phyloP scores from a whole-genome alignment of 805 yeast genomes.

The Priceomyces medius region DNA sequence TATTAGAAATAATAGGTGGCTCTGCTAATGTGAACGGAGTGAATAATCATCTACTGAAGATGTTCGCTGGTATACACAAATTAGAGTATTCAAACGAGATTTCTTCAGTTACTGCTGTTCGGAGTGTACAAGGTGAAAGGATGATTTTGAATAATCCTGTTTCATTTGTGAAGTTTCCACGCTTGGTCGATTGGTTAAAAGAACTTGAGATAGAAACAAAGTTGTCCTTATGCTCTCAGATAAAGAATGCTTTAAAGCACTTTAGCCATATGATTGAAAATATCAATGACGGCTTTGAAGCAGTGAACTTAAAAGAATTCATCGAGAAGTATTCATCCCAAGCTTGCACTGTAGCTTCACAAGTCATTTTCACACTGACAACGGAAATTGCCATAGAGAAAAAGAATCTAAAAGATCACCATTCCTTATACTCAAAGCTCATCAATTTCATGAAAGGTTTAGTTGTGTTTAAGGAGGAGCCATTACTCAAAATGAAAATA shows the following conservation, averaged over 20 bases:
- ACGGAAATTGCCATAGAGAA: conserved; percentile 31
- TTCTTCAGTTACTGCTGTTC: conserved; percentile 43
- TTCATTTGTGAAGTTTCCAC: conserved; percentile 36
- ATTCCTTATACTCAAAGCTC: conserved; percentile 3
- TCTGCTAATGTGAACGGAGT: conserved; percentile 45
- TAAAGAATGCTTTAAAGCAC: neutral
- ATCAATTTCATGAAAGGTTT: conserved; percentile 28
- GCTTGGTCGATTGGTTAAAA: conserved; percentile 61
- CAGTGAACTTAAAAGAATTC: conserved; percentile 23
- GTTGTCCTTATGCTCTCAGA: conserved; percentile 41
- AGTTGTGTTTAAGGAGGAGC: conserved; percentile 19
- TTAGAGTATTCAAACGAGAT: conserved; percentile 35
- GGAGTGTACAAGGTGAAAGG: conserved; percentile 66
- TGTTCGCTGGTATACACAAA: conserved; percentile 64
- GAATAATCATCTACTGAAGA: conserved; percentile 61
- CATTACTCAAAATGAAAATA: conserved; percentile 40
- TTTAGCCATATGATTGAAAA: neutral
- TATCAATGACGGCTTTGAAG: neutral
- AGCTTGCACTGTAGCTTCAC: conserved; percentile 51
- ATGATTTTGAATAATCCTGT: conserved; percentile 46
- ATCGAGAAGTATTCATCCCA: conserved; percentile 53
- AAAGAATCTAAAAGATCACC: conserved; percentile 3
- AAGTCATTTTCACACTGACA: conserved; percentile 52
- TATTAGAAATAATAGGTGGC: conserved; percentile 78
- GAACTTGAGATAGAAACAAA: conserved; percentile 56